These are phyloP conservation scores for Rubroshorea leprosula DNA, from an alignment of 345 rosid species.

Conservation along the genomic window DNA sequence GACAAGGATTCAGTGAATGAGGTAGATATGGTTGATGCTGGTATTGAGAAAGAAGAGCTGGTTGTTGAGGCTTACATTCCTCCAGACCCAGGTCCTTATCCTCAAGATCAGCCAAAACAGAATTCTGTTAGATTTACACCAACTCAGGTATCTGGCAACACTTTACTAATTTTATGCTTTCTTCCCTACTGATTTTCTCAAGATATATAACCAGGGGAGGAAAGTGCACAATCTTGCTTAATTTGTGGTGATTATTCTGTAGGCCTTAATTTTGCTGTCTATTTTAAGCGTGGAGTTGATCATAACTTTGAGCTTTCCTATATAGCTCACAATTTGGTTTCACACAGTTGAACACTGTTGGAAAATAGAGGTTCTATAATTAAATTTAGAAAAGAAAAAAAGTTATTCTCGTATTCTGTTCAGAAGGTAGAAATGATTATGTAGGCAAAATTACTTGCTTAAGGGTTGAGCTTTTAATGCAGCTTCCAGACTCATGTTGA, in stretches of 20 bases:
- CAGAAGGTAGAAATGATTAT: not conserved
- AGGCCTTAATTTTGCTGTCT: not conserved
- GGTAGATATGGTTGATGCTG: slow-evolving; percentile 46
- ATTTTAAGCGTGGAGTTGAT: not conserved
- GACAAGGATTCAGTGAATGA: slow-evolving; percentile 32
- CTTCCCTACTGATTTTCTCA: not conserved
- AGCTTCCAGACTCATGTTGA: no score
- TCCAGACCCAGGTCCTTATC: slow-evolving; percentile 97
- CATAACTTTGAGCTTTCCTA: not conserved
- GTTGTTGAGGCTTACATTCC: slow-evolving; percentile 88
- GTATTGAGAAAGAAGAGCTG: slow-evolving; percentile 56
- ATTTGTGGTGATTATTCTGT: not conserved
- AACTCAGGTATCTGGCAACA: slow-evolving; percentile 58
- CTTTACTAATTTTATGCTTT: not conserved
- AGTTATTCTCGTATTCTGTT: not conserved
- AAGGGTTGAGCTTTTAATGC: no score
- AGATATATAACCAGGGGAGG: not conserved
- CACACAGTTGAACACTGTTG: not conserved
- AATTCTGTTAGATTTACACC: slow-evolving; percentile 90
- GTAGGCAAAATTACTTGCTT: not conserved
- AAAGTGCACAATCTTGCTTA: not conserved
- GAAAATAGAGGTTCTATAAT: not conserved
- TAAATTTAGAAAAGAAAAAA: no score
- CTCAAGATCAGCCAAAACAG: slow-evolving; percentile 97
- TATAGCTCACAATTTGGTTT: not conserved